Percentiles rank a stretch among this genome's conserved stretches.
Evolutionary conservation across 306 rosid genomes (phyloP).

Genomic region (Medicago truncatula): MtrunA17r5.0-ANR NC_053048.1:37353001-37353500

Average conservation of each 20-base stretch:
- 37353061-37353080: neutral
- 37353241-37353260: constrained; percentile 76
- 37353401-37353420: constrained; percentile 81
- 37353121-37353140: neutral
- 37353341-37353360: constrained; percentile 89
- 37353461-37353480: constrained; percentile 22
- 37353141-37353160: constrained; percentile 50
- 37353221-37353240: constrained; percentile 86
- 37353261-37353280: constrained; percentile 96
- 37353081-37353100: constrained; percentile 2
- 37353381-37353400: constrained; percentile 91
- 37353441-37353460: constrained; percentile 65
- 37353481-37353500: neutral
- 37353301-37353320: constrained; percentile 98
- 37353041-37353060: neutral
- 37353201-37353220: constrained; percentile 92
- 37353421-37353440: constrained; percentile 92
- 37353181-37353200: constrained; percentile 86
- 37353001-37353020: neutral
- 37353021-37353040: neutral
- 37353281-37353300: constrained; percentile 95
- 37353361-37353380: constrained; percentile 89
- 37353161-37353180: constrained; percentile 63
- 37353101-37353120: neutral
- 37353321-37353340: constrained; percentile 94